Evolutionary conservation across 2,329 filamentous ascomycete species (phyloP).

Genomic region (Alternaria panax): DNA sequence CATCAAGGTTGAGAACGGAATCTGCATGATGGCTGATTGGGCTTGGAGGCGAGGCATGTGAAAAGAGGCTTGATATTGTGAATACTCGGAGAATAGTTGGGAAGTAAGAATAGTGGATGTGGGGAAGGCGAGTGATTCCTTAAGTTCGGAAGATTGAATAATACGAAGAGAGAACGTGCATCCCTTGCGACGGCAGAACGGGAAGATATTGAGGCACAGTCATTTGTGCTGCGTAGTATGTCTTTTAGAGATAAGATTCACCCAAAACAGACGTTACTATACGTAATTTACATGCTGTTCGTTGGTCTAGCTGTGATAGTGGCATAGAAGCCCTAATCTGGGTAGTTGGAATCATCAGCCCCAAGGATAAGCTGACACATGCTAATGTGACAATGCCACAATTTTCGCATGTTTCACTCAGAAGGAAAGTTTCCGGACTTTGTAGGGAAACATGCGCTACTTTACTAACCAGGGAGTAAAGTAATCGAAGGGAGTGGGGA

Average conservation of each 20-base stretch:
- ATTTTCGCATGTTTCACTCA: neutral
- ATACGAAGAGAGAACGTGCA: neutral
- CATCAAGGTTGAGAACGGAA: neutral
- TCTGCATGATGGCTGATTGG: neutral
- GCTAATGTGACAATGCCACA: neutral
- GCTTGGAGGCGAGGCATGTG: neutral
- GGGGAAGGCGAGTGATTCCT: neutral
- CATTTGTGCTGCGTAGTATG: neutral
- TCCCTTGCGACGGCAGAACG: neutral
- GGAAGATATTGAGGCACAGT: neutral
- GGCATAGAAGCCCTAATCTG: neutral
- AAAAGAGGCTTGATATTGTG: neutral
- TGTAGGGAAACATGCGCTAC: neutral
- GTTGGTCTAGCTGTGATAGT: neutral
- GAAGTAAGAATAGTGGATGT: neutral
- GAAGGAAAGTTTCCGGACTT: neutral
- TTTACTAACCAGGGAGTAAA: neutral
- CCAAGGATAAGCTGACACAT: neutral
- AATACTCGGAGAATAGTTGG: neutral
- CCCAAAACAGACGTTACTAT: neutral
- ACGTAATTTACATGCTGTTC: neutral
- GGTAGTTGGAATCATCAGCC: neutral
- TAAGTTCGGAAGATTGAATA: neutral
- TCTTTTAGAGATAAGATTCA: neutral
- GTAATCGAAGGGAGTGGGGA: neutral